Base-by-base conservation (phyloP, 2,329 filamentous ascomycete species). In the Didymella exigua region DNA sequence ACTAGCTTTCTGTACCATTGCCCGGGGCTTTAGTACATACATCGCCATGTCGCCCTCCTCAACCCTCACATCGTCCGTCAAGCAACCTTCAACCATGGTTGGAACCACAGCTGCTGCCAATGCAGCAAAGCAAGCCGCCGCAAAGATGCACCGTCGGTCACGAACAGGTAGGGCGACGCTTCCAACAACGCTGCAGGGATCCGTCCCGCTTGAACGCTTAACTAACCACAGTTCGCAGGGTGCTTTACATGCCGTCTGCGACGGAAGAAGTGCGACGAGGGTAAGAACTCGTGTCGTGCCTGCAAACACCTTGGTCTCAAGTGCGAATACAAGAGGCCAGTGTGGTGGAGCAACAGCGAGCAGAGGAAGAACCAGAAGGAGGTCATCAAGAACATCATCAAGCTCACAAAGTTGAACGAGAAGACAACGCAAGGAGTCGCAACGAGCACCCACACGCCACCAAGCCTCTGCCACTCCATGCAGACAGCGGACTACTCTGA, bases 301-400 rank as follows among this genome's bases (percentile, higher is more conserved):
- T 89, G 86, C 77, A 81, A 79, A 61, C 84, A 87, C 71, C 87
- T 99, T 52, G 89, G 90, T 49, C 83, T 99, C 53, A 83, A 84
- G 69, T 99, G 95, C 80, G 92, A 98, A 81, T 99, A 98, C 81
- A 96, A 96, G 83, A 83, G 93, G 72, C 95, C 95, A 31, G 86
- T 90, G 78, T 99, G 95, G 95, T 99, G 95, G 95, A 90, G 89
- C 78, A 97, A 95, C 82, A 89, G 90, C 71, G 92, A 96, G 61
- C 86, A 89, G 71, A 84, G 95, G 65, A 86, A 89, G 67, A 80
- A 87, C 52, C 91, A 97, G 75, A 99, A 98, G 80, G 95, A 98
- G 73, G 81, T 88, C 65, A 96, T 99, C 83, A 99, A 99, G 84
- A 89, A 89, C 77, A 91, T 93, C 77, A 98, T 99, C 82, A 97